These are phyloP conservation scores for Elongisporangium prolatum DNA, from an alignment of 352 stramenopile species.

Conservation along the genomic window DNA sequence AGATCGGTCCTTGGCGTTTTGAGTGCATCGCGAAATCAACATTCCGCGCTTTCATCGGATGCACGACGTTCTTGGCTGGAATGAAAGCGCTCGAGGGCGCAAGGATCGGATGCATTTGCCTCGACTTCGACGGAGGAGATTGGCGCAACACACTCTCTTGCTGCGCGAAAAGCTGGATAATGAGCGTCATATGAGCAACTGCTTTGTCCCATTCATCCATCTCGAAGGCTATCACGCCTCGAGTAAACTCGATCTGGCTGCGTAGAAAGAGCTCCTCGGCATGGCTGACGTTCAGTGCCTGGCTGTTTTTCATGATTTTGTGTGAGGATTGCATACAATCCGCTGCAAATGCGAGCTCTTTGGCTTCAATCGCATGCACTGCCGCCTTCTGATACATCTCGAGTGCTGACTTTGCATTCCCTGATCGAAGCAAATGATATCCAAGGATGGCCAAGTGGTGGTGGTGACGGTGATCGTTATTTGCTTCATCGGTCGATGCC, in stretches of 20 bases:
- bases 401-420: constrained; percentile 45
- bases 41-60: not conserved
- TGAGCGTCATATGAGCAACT: constrained; percentile 54
- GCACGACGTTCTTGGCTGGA: not conserved
- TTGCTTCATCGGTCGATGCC: not conserved
- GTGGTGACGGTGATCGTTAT: too few relatives aligned
- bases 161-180: constrained; percentile 54
- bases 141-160: constrained; percentile 51
- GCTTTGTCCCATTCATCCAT: constrained; percentile 63
- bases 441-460: constrained; percentile 61
- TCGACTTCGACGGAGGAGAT: constrained; percentile 29
- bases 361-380: constrained; percentile 46
- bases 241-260: constrained; percentile 72
- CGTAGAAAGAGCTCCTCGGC: constrained; percentile 52
- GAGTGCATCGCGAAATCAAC: not conserved
- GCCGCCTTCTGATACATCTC: constrained; percentile 58
- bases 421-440: constrained; percentile 57
- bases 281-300: constrained; percentile 32
- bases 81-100: not conserved
- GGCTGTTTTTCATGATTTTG: constrained; percentile 50
- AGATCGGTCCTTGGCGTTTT: not conserved
- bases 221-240: constrained; percentile 62
- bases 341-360: constrained; percentile 59
- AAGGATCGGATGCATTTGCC: not conserved
- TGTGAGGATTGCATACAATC: constrained; percentile 75